Percentiles rank a stretch among this genome's conserved stretches.
Conservation (phyloP, 768 basidiomycete species). For the Rhodotorula sphaerocarpa region DNA sequence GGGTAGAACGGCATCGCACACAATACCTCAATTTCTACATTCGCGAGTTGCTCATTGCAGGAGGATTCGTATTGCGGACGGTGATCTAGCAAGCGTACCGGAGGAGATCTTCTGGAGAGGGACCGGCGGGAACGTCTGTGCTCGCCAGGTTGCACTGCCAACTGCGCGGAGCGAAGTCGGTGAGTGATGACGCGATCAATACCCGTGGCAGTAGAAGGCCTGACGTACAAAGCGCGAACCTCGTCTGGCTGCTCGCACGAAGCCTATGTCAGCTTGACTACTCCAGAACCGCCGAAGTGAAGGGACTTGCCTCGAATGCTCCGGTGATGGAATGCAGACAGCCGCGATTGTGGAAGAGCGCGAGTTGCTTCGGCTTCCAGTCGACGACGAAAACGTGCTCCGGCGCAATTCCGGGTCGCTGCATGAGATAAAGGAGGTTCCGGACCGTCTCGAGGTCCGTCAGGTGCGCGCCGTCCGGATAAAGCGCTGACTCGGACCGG, state of each 20-base stretch:
- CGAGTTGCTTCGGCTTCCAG: constrained; percentile 68
- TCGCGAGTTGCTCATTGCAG: too few species aligned
- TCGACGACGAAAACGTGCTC: constrained; percentile 78
- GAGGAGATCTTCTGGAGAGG: constrained; percentile 59
- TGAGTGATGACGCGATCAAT: neutral
- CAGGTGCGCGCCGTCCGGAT: constrained; percentile 72
- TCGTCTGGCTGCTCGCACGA: constrained; percentile 3
- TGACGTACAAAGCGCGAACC: constrained; percentile 1
- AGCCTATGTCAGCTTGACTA: neutral
- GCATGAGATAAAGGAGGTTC: constrained; percentile 70
- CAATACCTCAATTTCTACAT: too few species aligned
- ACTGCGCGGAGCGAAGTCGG: neutral
- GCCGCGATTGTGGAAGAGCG: constrained; percentile 79
- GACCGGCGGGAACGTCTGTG: constrained; percentile 62
- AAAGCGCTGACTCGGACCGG: constrained; percentile 56
- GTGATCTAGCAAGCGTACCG: constrained; percentile 19
- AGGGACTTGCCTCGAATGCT: constrained; percentile 55
- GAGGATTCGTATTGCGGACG: too few species aligned
- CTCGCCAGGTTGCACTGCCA: constrained; percentile 48
- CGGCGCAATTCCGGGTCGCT: constrained; percentile 80
- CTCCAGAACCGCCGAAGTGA: constrained; percentile 44
- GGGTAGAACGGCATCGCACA: too few species aligned
- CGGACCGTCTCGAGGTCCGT: constrained; percentile 66
- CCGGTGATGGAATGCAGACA: constrained; percentile 71
- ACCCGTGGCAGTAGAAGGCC: too few species aligned